Evolutionary conservation across 495 filamentous ascomycete genomes (phyloP), one percentile per base, ranked within the genome.

Genomic region (Trichoderma erinaceum): DNA sequence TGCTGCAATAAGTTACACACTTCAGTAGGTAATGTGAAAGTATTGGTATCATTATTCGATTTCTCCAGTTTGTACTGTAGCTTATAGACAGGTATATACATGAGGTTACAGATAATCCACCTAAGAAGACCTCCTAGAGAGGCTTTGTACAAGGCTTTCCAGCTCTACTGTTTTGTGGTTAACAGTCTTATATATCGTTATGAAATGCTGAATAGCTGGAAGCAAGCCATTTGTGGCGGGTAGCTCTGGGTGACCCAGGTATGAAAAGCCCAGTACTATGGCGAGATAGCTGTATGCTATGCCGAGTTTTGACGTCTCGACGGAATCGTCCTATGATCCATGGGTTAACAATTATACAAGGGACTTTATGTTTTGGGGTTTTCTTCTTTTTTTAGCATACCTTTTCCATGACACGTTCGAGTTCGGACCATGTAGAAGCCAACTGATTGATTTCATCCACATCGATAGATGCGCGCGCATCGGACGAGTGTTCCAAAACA

Each of bases 241-340:
- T 84, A 76, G 15, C 86, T 85, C 38, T 81, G 78, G 15, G 16
- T 73, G 63, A 65, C 87, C 79, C 23, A 93, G 79, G 73, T 89
- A 92, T 18, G 97, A 81, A 64, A 89, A 91, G 35, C 91, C 89
- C 13, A 99, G 80, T 4, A 97, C 81, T 5, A 98, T 87, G 0
- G 94, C 87, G 52, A 99, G 82, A 72, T 97, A 99, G 35, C 96
- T 96, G 68, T 93, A 88, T 3, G 91, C 90, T 38, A 99, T 92
- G 75, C 94, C 97, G 65, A 88, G 85, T 65, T 89, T 88, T n/a
- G 89, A 88, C 71, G 92, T 91, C 74, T 92, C 84, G 73, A 93
- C 85, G 0, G 92, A 95, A 75, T 91, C 87, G 67, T 91, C 93
- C 92, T 97, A 69, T 23, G 23, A 27, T 66, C n/a, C 21, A 38